Conservation (phyloP, 345 rosid genomes). For the Jatropha curcas region DNA sequence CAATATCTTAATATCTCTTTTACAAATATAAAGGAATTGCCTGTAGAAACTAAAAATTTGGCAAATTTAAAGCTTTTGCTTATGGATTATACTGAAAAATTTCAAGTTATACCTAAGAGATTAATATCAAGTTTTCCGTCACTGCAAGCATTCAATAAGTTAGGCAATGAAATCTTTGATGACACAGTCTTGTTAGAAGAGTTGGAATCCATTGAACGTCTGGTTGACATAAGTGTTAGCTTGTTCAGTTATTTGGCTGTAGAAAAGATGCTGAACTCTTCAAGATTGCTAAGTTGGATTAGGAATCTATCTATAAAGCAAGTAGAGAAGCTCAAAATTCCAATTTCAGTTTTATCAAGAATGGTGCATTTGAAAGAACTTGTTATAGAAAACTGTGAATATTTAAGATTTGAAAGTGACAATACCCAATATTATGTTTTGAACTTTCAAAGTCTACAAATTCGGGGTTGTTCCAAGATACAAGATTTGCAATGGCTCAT, state of each 20-base stretch:
- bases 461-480: not conserved
- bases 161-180: not conserved
- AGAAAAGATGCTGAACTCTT: not conserved
- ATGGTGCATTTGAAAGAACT: not conserved
- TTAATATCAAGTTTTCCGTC: not conserved
- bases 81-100: not conserved
- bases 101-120: not conserved
- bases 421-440: not conserved
- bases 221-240: not conserved
- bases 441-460: not conserved
- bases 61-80: not conserved
- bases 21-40: not conserved
- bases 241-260: not conserved
- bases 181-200: not conserved
- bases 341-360: not conserved
- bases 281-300: not conserved
- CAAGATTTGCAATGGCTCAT: not conserved
- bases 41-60: not conserved
- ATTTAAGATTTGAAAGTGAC: not conserved
- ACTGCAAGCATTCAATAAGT: not conserved
- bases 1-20: conserved; percentile 7
- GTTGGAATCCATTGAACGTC: not conserved
- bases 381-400: not conserved
- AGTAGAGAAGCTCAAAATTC: not conserved
- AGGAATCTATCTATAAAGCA: not conserved